These are phyloP conservation scores for Albifimbria verrucaria DNA, from an alignment of 2,329 filamentous ascomycete species.

Conservation along the genomic window DNA sequence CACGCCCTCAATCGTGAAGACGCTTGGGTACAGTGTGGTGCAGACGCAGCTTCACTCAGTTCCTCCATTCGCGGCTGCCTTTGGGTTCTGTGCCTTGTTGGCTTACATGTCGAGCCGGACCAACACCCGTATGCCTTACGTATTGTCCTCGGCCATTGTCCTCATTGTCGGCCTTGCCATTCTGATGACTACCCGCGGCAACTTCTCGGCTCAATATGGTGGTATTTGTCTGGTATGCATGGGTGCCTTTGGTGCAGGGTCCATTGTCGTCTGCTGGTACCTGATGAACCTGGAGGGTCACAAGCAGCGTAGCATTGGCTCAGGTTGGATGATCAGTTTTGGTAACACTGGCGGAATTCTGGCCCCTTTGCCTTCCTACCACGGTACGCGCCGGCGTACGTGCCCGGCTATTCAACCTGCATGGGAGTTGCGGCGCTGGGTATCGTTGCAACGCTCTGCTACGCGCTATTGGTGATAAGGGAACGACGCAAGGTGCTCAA, in stretches of 20 bases:
- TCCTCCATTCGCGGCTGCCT: slow-evolving; percentile 56
- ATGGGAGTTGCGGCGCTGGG: slow-evolving; percentile 4
- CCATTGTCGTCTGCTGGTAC: slow-evolving; percentile 7
- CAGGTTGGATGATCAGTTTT: slow-evolving; percentile 8
- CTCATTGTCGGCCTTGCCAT: slow-evolving; percentile 64
- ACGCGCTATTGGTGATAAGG: slow-evolving; percentile 1
- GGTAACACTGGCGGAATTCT: slow-evolving; percentile 8
- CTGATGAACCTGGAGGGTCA: slow-evolving; percentile 9
- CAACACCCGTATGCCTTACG: slow-evolving; percentile 58
- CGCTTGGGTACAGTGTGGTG: slow-evolving; percentile 24
- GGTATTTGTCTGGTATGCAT: slow-evolving; percentile 56
- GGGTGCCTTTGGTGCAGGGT: slow-evolving; percentile 5
- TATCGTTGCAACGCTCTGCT: background rate
- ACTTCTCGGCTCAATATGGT: slow-evolving; percentile 58
- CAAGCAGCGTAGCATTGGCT: slow-evolving; percentile 8
- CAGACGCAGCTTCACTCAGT: slow-evolving; percentile 53
- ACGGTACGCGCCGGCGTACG: background rate
- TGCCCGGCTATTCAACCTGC: slow-evolving; percentile 5
- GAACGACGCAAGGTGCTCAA: background rate
- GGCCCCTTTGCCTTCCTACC: slow-evolving; percentile 8
- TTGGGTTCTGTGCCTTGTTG: slow-evolving; percentile 56
- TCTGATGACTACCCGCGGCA: slow-evolving; percentile 50
- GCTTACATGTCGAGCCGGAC: slow-evolving; percentile 65
- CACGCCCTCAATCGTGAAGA: slow-evolving; percentile 52
- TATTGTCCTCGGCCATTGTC: slow-evolving; percentile 56